Evolutionary conservation across 768 basidiomycete species (phyloP).

Genomic region (Lactifluus pinguis): DNA sequence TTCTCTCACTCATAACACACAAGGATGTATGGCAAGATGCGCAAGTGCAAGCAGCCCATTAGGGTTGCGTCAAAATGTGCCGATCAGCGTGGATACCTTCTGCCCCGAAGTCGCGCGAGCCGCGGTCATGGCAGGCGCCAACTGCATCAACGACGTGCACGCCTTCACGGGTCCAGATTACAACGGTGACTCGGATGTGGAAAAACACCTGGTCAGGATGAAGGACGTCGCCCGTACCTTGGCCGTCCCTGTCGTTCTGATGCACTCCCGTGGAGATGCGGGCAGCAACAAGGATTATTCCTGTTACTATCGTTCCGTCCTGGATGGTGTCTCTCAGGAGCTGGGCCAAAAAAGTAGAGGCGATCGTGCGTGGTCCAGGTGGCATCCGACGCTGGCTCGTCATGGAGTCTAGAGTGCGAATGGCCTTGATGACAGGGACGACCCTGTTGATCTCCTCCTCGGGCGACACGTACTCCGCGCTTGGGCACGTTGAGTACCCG

Average conservation of each 20-base stretch:
- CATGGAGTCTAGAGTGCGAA: slow-evolving; percentile 41
- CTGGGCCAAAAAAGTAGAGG: slow-evolving; percentile 56
- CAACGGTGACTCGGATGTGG: too few relatives aligned
- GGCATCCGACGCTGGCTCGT: slow-evolving; percentile 84
- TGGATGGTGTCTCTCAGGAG: slow-evolving; percentile 63
- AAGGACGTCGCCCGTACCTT: slow-evolving; percentile 51
- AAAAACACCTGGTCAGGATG: slow-evolving; percentile 50
- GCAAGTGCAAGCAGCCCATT: not conserved
- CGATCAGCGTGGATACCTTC: slow-evolving; percentile 85
- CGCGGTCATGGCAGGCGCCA: slow-evolving; percentile 75
- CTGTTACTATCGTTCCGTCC: slow-evolving; percentile 36
- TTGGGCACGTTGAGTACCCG: slow-evolving; percentile 87
- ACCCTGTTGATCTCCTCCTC: slow-evolving; percentile 71
- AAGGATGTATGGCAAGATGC: slow-evolving; percentile 12
- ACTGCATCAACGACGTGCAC: slow-evolving; percentile 90
- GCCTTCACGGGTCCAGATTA: slow-evolving; percentile 60
- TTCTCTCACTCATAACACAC: slow-evolving; percentile 1
- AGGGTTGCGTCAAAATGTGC: slow-evolving; percentile 25
- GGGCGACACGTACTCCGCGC: slow-evolving; percentile 52
- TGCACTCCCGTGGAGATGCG: slow-evolving; percentile 90
- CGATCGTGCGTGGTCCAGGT: slow-evolving; percentile 53
- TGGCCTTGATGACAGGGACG: slow-evolving; percentile 54
- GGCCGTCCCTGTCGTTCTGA: slow-evolving; percentile 76
- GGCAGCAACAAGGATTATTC: slow-evolving; percentile 61
- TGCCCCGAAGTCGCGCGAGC: slow-evolving; percentile 70